Evolutionary conservation across 2,329 filamentous ascomycete genomes (phyloP).

Genomic region (Talaromyces sp.): DNA sequence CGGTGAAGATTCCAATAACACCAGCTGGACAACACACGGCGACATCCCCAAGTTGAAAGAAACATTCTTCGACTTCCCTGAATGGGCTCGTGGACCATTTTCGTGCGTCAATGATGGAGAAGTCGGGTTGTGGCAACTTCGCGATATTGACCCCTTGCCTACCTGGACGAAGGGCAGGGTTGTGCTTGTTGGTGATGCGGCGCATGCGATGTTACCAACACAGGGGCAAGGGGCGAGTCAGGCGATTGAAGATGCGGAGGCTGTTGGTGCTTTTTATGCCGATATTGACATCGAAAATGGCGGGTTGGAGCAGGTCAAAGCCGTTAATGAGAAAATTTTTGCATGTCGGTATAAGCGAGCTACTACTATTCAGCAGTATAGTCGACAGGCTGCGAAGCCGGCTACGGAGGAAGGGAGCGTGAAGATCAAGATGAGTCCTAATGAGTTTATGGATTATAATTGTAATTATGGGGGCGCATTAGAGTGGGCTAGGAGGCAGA

Average conservation of each 20-base stretch:
- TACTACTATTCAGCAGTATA: slow-evolving; percentile 42
- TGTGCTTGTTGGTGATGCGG: slow-evolving; percentile 7
- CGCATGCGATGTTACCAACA: slow-evolving; percentile 3
- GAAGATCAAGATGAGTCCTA: slow-evolving; percentile 10
- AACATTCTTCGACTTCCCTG: slow-evolving; percentile 43
- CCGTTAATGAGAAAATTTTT: slow-evolving; percentile 4
- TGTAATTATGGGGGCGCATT: slow-evolving; percentile 19
- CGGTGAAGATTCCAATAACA: slow-evolving; percentile 35
- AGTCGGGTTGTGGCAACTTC: slow-evolving; percentile 46
- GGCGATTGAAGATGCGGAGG: slow-evolving; percentile 6
- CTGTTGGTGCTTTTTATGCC: slow-evolving; percentile 3
- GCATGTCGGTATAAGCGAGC: slow-evolving; percentile 36
- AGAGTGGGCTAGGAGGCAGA: slow-evolving; percentile 13
- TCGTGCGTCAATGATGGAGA: slow-evolving; percentile 25
- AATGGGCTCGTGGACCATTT: slow-evolving; percentile 39
- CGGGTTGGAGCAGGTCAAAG: not conserved
- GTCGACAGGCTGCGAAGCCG: slow-evolving; percentile 42
- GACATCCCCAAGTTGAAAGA: slow-evolving; percentile 34
- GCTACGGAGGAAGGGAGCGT: slow-evolving; percentile 33
- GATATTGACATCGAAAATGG: not conserved
- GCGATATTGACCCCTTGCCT: slow-evolving; percentile 43
- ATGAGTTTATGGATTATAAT: slow-evolving; percentile 23
- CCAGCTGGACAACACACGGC: slow-evolving; percentile 43
- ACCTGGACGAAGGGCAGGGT: slow-evolving; percentile 28
- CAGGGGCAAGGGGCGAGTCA: slow-evolving; percentile 8